phyloP scores from a whole-genome alignment of 257 asterid species.

The Solanum microdontum region DNA sequence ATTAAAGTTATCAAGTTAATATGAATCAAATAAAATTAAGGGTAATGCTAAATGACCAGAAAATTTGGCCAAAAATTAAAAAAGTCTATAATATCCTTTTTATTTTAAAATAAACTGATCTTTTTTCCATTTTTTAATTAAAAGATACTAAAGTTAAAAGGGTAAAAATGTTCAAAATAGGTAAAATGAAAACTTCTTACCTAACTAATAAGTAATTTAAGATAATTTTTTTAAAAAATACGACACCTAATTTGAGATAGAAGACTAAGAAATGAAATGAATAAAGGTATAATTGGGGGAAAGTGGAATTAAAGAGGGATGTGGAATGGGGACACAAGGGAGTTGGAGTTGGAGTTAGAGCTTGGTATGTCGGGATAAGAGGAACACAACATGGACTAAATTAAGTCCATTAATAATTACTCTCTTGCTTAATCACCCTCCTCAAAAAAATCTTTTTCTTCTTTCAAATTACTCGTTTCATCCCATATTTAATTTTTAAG shows the following conservation, averaged over 20 bases:
- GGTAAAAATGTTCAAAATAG: no score
- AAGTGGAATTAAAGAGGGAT: not conserved
- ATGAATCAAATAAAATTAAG: not conserved
- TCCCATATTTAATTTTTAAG: no score
- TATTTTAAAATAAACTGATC: no score
- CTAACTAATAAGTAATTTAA: no score
- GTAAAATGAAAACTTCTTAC: no score
- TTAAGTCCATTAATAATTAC: not conserved
- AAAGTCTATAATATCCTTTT: no score
- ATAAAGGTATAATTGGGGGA: not conserved
- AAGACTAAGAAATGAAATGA: not conserved
- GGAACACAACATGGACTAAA: conserved; percentile 20
- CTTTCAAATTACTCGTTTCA: no score
- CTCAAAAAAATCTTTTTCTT: not conserved
- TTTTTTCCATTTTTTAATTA: no score
- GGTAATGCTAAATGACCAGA: no score
- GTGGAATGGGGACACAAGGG: not conserved
- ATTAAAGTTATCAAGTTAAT: no score
- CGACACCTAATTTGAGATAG: not conserved
- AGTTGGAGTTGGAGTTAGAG: conserved; percentile 14
- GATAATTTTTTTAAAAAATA: not conserved
- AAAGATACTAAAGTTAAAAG: no score
- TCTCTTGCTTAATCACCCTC: not conserved
- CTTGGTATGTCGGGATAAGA: conserved; percentile 22
- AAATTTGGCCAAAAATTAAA: no score